Conservation (phyloP, 2,329 filamentous ascomycete species). For the Cordyceps tenuipes region DNA sequence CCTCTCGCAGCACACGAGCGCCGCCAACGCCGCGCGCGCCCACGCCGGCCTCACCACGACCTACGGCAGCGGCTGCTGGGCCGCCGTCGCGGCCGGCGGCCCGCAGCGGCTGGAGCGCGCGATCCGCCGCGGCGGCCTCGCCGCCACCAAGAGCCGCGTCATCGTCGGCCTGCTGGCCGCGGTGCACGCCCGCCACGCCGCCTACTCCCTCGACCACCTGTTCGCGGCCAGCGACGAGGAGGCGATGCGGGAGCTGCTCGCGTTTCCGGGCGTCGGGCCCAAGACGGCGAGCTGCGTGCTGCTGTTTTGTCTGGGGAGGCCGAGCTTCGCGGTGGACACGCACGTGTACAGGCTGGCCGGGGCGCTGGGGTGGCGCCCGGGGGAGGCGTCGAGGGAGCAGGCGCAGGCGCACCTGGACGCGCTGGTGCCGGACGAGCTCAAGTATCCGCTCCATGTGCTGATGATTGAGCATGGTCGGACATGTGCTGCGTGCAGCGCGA, state of each 20-base stretch:
- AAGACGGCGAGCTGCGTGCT: slow-evolving; percentile 47
- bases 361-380: slow-evolving; percentile 40
- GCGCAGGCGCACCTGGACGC: slow-evolving; percentile 43
- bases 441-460: slow-evolving; percentile 42
- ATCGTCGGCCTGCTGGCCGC: slow-evolving; percentile 63
- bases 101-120: slow-evolving; percentile 42
- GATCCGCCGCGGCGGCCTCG: slow-evolving; percentile 64
- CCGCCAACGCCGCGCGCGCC: slow-evolving; percentile 51
- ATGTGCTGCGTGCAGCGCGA: slow-evolving; percentile 37
- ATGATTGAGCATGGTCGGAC: slow-evolving; percentile 38
- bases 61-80: slow-evolving; percentile 38
- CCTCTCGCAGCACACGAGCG: slow-evolving; percentile 45
- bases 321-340: slow-evolving; percentile 45
- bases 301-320: slow-evolving; percentile 40
- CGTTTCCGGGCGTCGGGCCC: slow-evolving; percentile 43
- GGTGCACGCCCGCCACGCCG: slow-evolving; percentile 39
- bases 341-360: slow-evolving; percentile 43
- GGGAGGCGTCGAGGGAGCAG: slow-evolving; percentile 32
- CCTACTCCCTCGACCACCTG: slow-evolving; percentile 42
- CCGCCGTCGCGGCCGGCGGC: slow-evolving; percentile 31
- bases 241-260: slow-evolving; percentile 41
- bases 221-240: slow-evolving; percentile 34
- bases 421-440: slow-evolving; percentile 37
- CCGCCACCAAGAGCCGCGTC: slow-evolving; percentile 62
- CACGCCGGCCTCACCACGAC: slow-evolving; percentile 37